These are phyloP conservation scores for Hamamelis virginiana DNA, from an alignment of 164 flowering plant genomes.

Conservation along the genomic window DNA sequence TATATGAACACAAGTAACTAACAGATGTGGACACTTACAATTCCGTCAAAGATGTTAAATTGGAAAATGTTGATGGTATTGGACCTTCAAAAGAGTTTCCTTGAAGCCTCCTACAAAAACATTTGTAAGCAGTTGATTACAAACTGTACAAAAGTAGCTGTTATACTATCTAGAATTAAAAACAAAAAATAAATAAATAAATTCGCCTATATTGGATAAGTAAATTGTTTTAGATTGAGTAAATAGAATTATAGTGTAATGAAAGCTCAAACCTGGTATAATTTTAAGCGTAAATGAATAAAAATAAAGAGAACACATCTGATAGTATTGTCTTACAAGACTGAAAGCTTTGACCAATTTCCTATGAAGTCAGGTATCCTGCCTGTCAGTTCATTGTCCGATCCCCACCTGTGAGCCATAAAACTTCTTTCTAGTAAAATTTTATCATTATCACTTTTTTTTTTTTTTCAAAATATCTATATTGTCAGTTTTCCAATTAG, in stretches of 20 bases:
- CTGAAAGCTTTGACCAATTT: slow-evolving; percentile 51
- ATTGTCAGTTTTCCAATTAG: neutral
- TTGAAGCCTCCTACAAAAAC: slow-evolving; percentile 51
- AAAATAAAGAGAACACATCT: neutral
- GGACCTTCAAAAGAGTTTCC: slow-evolving; percentile 75
- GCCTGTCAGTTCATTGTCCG: slow-evolving; percentile 63
- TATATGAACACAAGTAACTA: neutral
- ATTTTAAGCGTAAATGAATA: neutral
- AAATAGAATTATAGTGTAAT: too few species aligned
- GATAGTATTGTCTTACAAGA: slow-evolving; percentile 37
- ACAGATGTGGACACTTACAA: slow-evolving; percentile 40
- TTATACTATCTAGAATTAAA: neutral
- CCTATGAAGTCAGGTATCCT: slow-evolving; percentile 73
- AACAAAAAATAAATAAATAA: neutral
- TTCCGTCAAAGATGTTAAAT: slow-evolving; percentile 47
- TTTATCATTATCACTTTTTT: neutral
- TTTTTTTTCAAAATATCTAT: neutral
- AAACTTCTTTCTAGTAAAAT: neutral
- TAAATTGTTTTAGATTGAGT: too few species aligned
- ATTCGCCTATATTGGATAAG: too few species aligned
- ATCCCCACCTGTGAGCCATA: slow-evolving; percentile 56
- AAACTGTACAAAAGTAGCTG: neutral
- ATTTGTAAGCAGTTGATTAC: neutral
- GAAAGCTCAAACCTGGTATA: neutral
- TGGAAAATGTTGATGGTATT: slow-evolving; percentile 58